A percentile compares a stretch with the other conserved stretches of the same genome.
phyloP scores from a whole-genome alignment of 768 basidiomycete species.

The Serendipita sp. region DNA sequence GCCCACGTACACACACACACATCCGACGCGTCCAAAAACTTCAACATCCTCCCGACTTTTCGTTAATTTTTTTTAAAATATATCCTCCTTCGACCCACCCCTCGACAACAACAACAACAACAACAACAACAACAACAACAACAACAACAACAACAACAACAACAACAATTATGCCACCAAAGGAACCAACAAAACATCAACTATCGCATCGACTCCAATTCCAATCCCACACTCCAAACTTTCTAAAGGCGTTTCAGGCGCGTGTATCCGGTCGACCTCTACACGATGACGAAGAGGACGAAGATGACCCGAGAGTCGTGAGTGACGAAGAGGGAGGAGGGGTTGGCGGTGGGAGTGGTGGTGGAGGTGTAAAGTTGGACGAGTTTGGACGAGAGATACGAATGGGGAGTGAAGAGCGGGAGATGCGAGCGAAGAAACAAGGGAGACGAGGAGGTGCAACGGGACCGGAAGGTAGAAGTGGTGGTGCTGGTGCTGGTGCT shows the following conservation, averaged over 20 bases:
- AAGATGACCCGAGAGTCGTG: neutral
- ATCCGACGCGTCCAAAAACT: no score
- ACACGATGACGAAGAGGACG: neutral
- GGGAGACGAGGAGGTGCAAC: neutral
- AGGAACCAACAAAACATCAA: neutral
- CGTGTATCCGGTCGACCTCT: neutral
- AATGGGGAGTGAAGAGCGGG: neutral
- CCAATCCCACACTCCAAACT: neutral
- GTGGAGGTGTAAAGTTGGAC: neutral
- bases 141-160: no score
- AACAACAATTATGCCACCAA: neutral
- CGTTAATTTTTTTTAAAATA: no score
- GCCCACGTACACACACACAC: no score
- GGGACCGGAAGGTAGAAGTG: neutral
- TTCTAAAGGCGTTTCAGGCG: constrained; percentile 1
- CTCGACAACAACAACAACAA: neutral
- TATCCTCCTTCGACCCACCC: neutral
- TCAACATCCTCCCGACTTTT: no score
- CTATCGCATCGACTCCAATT: neutral
- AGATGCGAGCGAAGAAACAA: neutral
- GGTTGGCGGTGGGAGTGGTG: neutral
- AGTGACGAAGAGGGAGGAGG: neutral
- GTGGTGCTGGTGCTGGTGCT: neutral
- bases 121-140: no score
- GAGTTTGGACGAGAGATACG: constrained; percentile 3